A percentile compares a stretch with the other conserved stretches of the same genome.
Conservation (phyloP, 1,284 basidiomycete genomes). For the Tausonia pullulans region DNA sequence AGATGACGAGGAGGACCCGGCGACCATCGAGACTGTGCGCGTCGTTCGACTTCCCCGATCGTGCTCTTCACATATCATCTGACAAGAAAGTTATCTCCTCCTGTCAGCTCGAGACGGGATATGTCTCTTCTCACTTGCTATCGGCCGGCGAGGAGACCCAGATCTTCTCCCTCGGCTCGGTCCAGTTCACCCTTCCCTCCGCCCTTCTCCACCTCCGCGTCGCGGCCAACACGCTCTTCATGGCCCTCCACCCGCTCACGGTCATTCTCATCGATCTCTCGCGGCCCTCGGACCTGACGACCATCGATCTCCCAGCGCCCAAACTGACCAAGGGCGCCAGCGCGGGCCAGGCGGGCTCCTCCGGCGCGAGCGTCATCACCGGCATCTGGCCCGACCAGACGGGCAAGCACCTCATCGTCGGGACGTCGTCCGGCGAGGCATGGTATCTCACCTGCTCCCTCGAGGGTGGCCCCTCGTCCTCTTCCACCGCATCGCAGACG, state of each 20-base stretch:
- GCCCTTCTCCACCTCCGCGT: conserved; percentile 66
- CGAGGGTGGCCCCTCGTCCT: not conserved
- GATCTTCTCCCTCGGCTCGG: conserved; percentile 71
- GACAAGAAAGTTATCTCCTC: not conserved
- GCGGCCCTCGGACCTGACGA: conserved; percentile 65
- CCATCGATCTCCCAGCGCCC: conserved; percentile 53
- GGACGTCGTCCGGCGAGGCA: not conserved
- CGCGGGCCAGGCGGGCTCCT: not conserved
- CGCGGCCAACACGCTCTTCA: conserved; percentile 72
- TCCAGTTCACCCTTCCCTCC: conserved; percentile 78
- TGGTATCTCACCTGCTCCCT: not conserved
- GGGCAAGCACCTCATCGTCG: conserved; percentile 10
- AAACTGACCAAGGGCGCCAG: conserved; percentile 42
- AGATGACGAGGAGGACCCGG: conserved; percentile 30
- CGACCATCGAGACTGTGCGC: conserved; percentile 18
- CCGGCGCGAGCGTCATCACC: not conserved
- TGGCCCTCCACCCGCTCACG: conserved; percentile 64
- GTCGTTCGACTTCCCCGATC: not conserved
- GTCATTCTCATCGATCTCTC: conserved; percentile 75
- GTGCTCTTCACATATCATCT: not conserved
- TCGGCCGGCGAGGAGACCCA: conserved; percentile 40
- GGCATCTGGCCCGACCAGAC: conserved; percentile 6
- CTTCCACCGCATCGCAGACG: not conserved
- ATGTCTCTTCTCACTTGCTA: conserved; percentile 30
- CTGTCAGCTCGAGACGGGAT: conserved; percentile 36